These are phyloP conservation scores for Suillus lakei DNA, from an alignment of 768 basidiomycete genomes.

Conservation along the genomic window DNA sequence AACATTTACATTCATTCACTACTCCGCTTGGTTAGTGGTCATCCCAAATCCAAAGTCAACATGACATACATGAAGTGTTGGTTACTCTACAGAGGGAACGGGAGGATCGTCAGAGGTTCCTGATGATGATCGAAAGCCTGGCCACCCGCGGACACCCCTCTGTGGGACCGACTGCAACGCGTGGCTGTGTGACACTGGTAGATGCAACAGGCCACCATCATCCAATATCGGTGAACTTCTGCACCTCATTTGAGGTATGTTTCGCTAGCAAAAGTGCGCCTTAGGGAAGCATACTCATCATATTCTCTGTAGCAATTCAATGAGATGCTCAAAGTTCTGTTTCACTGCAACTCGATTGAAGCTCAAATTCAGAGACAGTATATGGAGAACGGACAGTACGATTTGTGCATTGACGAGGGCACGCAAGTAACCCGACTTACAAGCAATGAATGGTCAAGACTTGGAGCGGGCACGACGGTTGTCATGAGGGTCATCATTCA, in stretches of 20 bases:
- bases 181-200: constrained; percentile 22
- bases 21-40: not conserved
- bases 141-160: not conserved
- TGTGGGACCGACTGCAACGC: constrained; percentile 24
- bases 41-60: not conserved
- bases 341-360: constrained; percentile 22
- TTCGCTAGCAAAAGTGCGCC: too few species aligned
- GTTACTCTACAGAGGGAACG: not conserved
- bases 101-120: not conserved
- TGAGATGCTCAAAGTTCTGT: constrained; percentile 18
- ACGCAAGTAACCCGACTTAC: constrained; percentile 28
- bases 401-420: constrained; percentile 30
- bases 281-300: not conserved
- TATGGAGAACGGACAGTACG: constrained; percentile 26
- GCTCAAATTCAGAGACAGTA: constrained; percentile 28
- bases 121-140: not conserved
- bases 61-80: not conserved
- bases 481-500: constrained; percentile 30
- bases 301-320: constrained; percentile 24
- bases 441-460: constrained; percentile 23
- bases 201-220: constrained; percentile 31
- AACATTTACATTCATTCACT: not conserved
- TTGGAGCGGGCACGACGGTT: constrained; percentile 31
- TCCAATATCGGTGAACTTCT: constrained; percentile 31
- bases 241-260: constrained; percentile 29